Evolutionary conservation across 176 grass and related monocot genomes (phyloP).

Genomic region (Rhynchospora breviuscula): DNA sequence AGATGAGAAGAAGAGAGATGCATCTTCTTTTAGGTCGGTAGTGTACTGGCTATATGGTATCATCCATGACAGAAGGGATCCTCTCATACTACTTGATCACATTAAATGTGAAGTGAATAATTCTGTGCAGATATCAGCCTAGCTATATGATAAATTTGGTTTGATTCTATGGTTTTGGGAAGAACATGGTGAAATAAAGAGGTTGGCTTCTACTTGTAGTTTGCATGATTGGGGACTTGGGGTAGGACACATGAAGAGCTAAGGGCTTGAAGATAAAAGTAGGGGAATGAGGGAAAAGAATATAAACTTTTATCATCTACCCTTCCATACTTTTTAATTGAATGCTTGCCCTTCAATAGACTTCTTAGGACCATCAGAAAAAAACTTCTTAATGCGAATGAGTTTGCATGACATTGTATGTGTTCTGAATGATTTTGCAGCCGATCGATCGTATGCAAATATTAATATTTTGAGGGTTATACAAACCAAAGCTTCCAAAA

Average conservation of each 20-base stretch:
- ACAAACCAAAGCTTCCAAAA: not conserved
- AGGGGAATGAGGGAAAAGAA: not conserved
- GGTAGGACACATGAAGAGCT: not conserved
- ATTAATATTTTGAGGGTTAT: conserved; percentile 14
- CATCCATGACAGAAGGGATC: conserved; percentile 22
- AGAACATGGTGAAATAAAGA: conserved; percentile 4
- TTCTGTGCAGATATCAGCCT: not conserved
- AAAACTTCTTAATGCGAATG: not conserved
- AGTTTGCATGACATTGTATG: not conserved
- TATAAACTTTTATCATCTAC: not conserved
- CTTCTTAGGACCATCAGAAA: not conserved
- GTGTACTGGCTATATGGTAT: not conserved
- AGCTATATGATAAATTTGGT: conserved; percentile 11
- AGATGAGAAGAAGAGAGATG: conserved; percentile 53
- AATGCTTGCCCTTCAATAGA: not conserved
- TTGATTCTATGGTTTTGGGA: conserved; percentile 16
- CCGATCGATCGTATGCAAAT: conserved; percentile 14
- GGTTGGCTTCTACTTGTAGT: conserved; percentile 7
- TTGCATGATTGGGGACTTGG: conserved; percentile 16
- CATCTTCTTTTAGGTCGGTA: conserved; percentile 30
- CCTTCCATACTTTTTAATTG: not conserved
- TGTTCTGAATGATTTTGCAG: not conserved
- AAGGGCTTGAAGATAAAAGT: not conserved
- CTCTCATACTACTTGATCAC: conserved; percentile 5
- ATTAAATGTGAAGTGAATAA: not conserved